Percentiles rank a stretch among this genome's conserved stretches.
These are phyloP conservation scores for Sphaerulina vaccinii DNA, from an alignment of 2,329 filamentous ascomycete species.

Conservation along the genomic window DNA sequence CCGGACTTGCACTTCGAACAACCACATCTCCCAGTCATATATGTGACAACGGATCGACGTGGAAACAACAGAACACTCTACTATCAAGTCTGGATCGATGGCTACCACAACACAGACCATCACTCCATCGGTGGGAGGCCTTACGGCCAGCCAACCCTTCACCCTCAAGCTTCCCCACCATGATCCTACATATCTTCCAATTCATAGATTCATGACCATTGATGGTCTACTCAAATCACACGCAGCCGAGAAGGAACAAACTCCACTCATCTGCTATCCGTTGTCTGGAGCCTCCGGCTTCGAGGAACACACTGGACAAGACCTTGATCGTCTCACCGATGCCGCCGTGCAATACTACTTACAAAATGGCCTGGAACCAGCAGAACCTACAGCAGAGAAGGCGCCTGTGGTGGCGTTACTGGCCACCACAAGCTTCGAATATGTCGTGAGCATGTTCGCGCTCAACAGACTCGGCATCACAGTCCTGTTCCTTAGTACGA, in stretches of 20 bases:
- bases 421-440: conserved; percentile 55
- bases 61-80: not conserved
- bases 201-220: conserved; percentile 33
- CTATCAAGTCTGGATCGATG: conserved; percentile 4
- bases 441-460: conserved; percentile 55
- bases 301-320: conserved; percentile 33
- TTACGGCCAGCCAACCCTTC: conserved; percentile 10
- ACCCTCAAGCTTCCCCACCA: conserved; percentile 21
- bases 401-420: conserved; percentile 50
- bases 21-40: not conserved
- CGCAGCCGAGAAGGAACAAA: conserved; percentile 31
- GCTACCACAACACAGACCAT: conserved; percentile 16
- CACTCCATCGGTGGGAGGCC: not conserved
- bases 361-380: conserved; percentile 29
- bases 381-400: conserved; percentile 27
- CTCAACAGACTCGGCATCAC: conserved; percentile 57
- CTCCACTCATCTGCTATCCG: conserved; percentile 35
- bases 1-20: not conserved
- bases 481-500: conserved; percentile 54
- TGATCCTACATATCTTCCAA: conserved; percentile 28
- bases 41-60: not conserved
- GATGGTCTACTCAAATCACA: conserved; percentile 36
- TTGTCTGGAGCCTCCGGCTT: conserved; percentile 30
- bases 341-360: conserved; percentile 31
- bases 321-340: conserved; percentile 32